Conservation (phyloP, 2,329 filamentous ascomycete species). For the Calonectria crousiana region DNA sequence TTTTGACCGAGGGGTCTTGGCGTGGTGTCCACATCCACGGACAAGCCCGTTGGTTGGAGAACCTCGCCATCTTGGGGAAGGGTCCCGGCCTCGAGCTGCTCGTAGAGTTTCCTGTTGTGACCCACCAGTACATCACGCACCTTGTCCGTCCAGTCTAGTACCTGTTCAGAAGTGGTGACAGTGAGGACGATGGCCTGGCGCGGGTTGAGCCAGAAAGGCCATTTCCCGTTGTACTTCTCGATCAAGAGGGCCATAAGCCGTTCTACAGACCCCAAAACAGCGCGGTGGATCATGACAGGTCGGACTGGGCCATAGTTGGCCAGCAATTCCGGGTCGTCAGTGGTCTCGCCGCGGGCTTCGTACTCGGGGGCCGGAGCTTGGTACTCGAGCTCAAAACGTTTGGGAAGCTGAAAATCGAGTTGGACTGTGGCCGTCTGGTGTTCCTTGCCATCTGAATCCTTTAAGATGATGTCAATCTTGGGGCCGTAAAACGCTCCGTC, state of each 20-base stretch:
- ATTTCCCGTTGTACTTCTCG: conserved; percentile 83
- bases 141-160: conserved; percentile 62
- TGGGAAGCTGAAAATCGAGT: conserved; percentile 89
- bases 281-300: conserved; percentile 87
- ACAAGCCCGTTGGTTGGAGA: conserved; percentile 69
- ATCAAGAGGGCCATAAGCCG: conserved; percentile 87
- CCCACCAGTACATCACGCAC: conserved; percentile 66
- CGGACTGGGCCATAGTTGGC: conserved; percentile 68
- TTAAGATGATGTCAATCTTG: conserved; percentile 89
- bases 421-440: conserved; percentile 92
- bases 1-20: conserved; percentile 75
- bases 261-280: conserved; percentile 87
- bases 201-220: conserved; percentile 91
- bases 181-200: conserved; percentile 81
- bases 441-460: conserved; percentile 84
- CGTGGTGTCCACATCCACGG: conserved; percentile 78
- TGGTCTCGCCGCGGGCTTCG: conserved; percentile 66
- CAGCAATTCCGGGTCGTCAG: conserved; percentile 60
- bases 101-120: conserved; percentile 47
- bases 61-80: conserved; percentile 55
- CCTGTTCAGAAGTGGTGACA: conserved; percentile 71
- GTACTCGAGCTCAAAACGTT: conserved; percentile 83
- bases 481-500: conserved; percentile 93
- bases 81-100: conserved; percentile 48
- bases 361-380: conserved; percentile 74